Evolutionary conservation across 345 rosid genomes (phyloP).

Genomic region (Eucalyptus grandis): DNA sequence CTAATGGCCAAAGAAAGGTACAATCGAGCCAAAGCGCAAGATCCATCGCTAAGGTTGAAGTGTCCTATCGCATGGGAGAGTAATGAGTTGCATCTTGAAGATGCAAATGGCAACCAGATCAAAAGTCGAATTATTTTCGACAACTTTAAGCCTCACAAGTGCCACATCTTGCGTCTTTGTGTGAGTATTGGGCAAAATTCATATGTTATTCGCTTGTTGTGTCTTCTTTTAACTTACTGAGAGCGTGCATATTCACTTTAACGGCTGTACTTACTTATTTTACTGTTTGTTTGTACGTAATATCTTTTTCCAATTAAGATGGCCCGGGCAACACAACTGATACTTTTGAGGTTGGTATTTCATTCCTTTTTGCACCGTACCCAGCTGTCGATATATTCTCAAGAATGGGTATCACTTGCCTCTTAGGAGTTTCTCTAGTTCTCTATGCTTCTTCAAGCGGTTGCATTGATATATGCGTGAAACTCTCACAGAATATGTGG

Average conservation of each 20-base stretch:
- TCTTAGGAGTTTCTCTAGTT: neutral
- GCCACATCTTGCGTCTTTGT: constrained; percentile 29
- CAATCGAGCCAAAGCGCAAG: neutral
- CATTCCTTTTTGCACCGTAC: neutral
- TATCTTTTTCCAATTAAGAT: constrained; percentile 19
- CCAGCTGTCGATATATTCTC: neutral
- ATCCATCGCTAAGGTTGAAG: neutral
- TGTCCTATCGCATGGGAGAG: constrained; percentile 18
- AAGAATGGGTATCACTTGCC: neutral
- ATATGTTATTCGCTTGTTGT: neutral
- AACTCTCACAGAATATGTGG: neutral
- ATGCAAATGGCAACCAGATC: constrained; percentile 8
- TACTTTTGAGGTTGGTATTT: constrained; percentile 30
- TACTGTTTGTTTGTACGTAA: neutral
- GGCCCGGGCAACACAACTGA: constrained; percentile 12
- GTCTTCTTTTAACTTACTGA: neutral
- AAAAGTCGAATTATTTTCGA: constrained; percentile 5
- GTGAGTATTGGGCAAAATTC: constrained; percentile 14
- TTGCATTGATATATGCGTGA: neutral
- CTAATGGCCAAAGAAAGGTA: constrained; percentile 17
- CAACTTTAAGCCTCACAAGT: constrained; percentile 15
- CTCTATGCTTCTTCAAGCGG: neutral
- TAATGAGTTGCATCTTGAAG: constrained; percentile 5
- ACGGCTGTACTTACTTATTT: neutral
- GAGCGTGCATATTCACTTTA: neutral